A percentile compares a stretch with the other conserved stretches of the same genome.
Conservation (phyloP, 2,329 filamentous ascomycete genomes). For the Orbilia blumenaviensis region DNA sequence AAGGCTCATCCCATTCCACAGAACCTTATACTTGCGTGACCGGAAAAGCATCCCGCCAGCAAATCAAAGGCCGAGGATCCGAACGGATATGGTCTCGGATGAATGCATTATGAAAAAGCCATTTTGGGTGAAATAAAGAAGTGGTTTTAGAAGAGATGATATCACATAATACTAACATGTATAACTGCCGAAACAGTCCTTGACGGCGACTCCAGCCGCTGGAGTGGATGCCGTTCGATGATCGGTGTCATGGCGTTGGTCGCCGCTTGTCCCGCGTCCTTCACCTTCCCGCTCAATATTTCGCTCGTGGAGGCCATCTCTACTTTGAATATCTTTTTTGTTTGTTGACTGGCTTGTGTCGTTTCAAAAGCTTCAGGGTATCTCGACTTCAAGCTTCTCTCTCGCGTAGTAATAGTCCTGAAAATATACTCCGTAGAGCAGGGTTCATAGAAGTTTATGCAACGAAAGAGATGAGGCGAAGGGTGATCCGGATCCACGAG, state of each 20-base stretch:
- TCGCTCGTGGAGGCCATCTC: slow-evolving; percentile 19
- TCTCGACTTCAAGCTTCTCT: slow-evolving; percentile 1
- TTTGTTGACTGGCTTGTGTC: slow-evolving; percentile 14
- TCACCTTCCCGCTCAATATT: slow-evolving; percentile 4
- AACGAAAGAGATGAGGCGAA: slow-evolving; percentile 11
- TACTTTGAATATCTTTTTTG: background rate
- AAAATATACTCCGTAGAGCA: slow-evolving; percentile 36
- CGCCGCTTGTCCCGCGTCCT: slow-evolving; percentile 5
- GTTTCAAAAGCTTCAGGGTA: slow-evolving; percentile 37
- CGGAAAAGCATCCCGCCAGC: slow-evolving; percentile 13
- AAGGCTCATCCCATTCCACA: slow-evolving; percentile 1
- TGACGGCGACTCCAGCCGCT: slow-evolving; percentile 73
- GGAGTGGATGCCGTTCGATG: slow-evolving; percentile 67
- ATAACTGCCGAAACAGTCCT: slow-evolving; percentile 70
- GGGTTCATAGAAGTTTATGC: slow-evolving; percentile 28
- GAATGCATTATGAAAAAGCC: background rate
- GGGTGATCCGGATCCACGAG: slow-evolving; percentile 17
- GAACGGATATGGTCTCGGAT: background rate
- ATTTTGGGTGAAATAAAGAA: background rate
- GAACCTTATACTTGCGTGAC: slow-evolving; percentile 14
- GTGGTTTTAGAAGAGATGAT: background rate
- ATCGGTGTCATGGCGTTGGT: slow-evolving; percentile 24
- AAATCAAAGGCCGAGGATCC: background rate
- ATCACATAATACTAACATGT: slow-evolving; percentile 63
- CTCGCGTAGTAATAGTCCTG: slow-evolving; percentile 41